phyloP scores from a whole-genome alignment of 2,329 filamentous ascomycete genomes.

The Sclerotiophoma versabilis region DNA sequence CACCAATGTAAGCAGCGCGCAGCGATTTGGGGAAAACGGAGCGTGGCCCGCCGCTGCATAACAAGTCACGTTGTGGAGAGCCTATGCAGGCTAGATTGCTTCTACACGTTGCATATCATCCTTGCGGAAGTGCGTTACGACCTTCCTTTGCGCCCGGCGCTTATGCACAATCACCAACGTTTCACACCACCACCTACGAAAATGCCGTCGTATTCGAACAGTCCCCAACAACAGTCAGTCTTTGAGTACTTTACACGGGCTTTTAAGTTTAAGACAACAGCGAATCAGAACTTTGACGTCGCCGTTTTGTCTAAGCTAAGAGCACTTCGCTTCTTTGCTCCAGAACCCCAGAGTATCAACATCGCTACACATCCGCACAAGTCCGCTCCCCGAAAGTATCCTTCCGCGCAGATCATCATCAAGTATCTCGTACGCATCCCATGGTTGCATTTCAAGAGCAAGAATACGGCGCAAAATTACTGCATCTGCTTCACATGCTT shows the following conservation, averaged over 20 bases:
- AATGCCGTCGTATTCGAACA: neutral
- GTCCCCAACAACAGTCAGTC: neutral
- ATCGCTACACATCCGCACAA: neutral
- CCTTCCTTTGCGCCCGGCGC: constrained; percentile 24
- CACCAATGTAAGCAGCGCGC: neutral
- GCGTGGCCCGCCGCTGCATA: constrained; percentile 13
- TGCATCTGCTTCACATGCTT: constrained; percentile 7
- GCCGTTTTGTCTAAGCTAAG: neutral
- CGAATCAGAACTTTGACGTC: neutral
- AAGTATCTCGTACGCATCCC: constrained; percentile 1
- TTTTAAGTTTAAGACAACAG: neutral
- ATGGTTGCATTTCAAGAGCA: neutral
- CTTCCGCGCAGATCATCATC: neutral
- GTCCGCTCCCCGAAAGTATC: neutral
- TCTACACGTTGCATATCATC: constrained; percentile 25
- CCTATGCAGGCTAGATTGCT: constrained; percentile 23
- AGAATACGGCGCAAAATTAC: constrained; percentile 10
- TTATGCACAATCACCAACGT: constrained; percentile 28
- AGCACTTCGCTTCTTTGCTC: neutral
- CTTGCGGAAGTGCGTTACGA: constrained; percentile 15
- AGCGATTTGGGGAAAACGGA: neutral
- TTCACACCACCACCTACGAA: constrained; percentile 16
- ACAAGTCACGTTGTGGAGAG: constrained; percentile 20
- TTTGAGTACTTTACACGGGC: neutral
- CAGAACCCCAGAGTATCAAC: too few species aligned